These are phyloP conservation scores for Xylariaceae sp. DNA, from an alignment of 2,329 filamentous ascomycete species.

Conservation along the genomic window DNA sequence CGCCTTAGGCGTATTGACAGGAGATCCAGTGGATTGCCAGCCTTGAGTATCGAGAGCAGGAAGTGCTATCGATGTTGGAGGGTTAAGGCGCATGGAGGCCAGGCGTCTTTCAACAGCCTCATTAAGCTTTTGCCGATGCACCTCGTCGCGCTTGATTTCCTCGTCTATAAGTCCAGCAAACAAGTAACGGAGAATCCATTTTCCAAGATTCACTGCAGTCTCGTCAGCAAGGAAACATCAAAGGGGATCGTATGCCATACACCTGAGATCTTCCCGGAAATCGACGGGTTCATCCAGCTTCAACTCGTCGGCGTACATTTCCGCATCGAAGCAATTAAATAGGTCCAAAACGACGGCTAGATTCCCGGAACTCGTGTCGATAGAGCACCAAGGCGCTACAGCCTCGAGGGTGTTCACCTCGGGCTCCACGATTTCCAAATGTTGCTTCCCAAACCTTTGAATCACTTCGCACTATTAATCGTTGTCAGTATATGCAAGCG, in stretches of 20 bases:
- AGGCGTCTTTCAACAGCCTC: slow-evolving; percentile 57
- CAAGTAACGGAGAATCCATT: slow-evolving; percentile 91
- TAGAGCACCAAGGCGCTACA: slow-evolving; percentile 92
- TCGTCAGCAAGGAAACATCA: slow-evolving; percentile 13
- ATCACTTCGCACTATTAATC: slow-evolving; percentile 72
- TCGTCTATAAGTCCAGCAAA: slow-evolving; percentile 88
- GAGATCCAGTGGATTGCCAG: slow-evolving; percentile 42
- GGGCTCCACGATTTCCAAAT: slow-evolving; percentile 86
- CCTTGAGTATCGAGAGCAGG: slow-evolving; percentile 32
- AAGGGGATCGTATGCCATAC: slow-evolving; percentile 46
- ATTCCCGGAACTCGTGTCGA: slow-evolving; percentile 89
- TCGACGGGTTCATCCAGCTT: slow-evolving; percentile 68
- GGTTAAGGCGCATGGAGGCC: slow-evolving; percentile 50
- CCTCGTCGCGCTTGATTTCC: slow-evolving; percentile 77
- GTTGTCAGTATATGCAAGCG: slow-evolving; percentile 17
- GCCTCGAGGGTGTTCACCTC: slow-evolving; percentile 84
- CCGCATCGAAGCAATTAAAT: slow-evolving; percentile 95
- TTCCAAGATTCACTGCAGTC: slow-evolving; percentile 81
- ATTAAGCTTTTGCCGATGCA: slow-evolving; percentile 65
- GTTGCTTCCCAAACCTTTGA: slow-evolving; percentile 87
- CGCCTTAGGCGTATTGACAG: slow-evolving; percentile 57
- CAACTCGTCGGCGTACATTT: slow-evolving; percentile 92
- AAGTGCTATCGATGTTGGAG: slow-evolving; percentile 56
- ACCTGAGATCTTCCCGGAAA: slow-evolving; percentile 90
- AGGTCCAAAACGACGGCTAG: slow-evolving; percentile 88